Percentiles rank a stretch among this genome's conserved stretches.
Conservation (phyloP, 176 grass and related monocot species). For the Leersia perrieri region DNA sequence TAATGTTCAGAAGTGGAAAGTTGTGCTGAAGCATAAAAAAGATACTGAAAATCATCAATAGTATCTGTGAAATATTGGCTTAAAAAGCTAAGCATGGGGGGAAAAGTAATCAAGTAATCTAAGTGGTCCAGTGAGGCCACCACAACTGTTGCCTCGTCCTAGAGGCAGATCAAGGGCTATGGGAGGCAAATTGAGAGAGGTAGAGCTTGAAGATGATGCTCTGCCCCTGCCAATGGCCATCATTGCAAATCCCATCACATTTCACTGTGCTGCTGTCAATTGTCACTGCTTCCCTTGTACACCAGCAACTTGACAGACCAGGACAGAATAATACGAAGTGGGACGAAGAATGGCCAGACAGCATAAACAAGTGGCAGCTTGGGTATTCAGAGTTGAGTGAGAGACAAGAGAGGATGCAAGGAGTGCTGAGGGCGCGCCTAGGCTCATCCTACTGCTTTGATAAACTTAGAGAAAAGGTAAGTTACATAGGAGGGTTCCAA, state of each 20-base stretch:
- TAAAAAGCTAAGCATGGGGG: background rate
- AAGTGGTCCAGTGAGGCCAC: background rate
- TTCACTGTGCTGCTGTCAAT: background rate
- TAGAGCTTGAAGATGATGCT: background rate
- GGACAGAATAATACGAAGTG: too few species aligned
- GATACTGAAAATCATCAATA: background rate
- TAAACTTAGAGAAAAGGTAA: background rate
- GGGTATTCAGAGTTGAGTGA: background rate
- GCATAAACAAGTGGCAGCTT: background rate
- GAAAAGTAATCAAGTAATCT: background rate
- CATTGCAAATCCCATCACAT: background rate
- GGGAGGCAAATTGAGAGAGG: background rate
- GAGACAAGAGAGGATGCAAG: background rate
- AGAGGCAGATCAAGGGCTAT: background rate
- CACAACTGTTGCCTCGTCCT: background rate
- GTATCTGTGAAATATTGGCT: background rate
- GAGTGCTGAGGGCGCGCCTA: background rate
- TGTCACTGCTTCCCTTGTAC: background rate
- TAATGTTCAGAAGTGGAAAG: background rate
- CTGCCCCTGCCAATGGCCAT: background rate
- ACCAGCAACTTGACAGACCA: background rate
- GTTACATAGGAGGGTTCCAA: background rate
- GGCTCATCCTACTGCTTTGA: background rate
- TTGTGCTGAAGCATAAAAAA: background rate
- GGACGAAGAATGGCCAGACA: background rate